Percentiles rank a stretch among this genome's conserved stretches.
phyloP scores from a whole-genome alignment of 2,329 filamentous ascomycete species.

The Colletotrichum sansevieriae region DNA sequence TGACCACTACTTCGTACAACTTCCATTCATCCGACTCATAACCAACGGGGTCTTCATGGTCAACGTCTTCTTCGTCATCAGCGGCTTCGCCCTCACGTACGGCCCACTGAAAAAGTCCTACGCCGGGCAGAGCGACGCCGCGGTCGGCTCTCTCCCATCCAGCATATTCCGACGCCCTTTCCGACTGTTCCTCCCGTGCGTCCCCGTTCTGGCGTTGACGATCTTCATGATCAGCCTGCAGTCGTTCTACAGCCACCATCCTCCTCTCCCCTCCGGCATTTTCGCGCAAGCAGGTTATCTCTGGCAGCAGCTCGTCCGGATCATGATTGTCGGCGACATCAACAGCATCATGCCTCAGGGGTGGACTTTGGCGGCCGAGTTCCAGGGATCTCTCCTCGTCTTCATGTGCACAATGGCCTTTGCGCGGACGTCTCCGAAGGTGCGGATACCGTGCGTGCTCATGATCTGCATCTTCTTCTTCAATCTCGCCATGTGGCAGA shows the following conservation, averaged over 20 bases:
- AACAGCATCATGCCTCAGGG: constrained; percentile 67
- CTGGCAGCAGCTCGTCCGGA: constrained; percentile 62
- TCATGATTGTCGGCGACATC: constrained; percentile 63
- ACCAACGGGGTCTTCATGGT: constrained; percentile 49
- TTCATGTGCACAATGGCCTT: constrained; percentile 66
- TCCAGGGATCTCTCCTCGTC: constrained; percentile 68
- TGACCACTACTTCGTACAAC: constrained; percentile 42
- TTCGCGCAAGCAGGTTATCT: constrained; percentile 60
- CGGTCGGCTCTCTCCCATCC: constrained; percentile 30
- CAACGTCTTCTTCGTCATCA: constrained; percentile 54
- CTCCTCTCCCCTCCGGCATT: constrained; percentile 44
- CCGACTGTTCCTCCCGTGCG: constrained; percentile 41
- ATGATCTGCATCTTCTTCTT: constrained; percentile 57
- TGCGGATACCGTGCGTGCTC: constrained; percentile 58
- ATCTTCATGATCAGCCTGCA: background rate
- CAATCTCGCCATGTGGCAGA: constrained; percentile 5
- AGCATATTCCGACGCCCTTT: constrained; percentile 41
- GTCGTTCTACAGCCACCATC: background rate
- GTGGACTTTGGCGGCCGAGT: constrained; percentile 74
- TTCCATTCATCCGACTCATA: constrained; percentile 47
- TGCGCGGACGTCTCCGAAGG: constrained; percentile 57
- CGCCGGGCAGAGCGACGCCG: constrained; percentile 33
- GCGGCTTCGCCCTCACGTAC: constrained; percentile 52
- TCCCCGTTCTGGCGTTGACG: constrained; percentile 20
- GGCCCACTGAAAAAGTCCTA: constrained; percentile 46